These are phyloP conservation scores for Lotmaria passim DNA, from an alignment of 208 protist genomes.

Conservation along the genomic window DNA sequence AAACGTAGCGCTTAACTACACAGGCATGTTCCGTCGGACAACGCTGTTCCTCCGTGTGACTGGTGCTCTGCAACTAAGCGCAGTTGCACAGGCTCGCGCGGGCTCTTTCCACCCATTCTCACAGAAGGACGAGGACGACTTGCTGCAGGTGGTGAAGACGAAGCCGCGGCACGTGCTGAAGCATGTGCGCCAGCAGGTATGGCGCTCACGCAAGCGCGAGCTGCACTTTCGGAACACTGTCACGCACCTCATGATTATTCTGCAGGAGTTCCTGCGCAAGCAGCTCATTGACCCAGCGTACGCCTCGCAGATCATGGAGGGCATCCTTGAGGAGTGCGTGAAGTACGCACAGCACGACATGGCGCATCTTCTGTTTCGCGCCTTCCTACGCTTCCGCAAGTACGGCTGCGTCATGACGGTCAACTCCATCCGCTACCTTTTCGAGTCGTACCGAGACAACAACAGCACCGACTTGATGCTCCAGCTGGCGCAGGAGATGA, in stretches of 20 bases:
- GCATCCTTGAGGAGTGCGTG: constrained; percentile 87
- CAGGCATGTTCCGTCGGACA: constrained; percentile 20
- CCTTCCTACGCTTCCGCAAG: constrained; percentile 89
- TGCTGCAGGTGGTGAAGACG: constrained; percentile 82
- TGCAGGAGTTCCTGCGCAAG: constrained; percentile 91
- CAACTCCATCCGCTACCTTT: constrained; percentile 75
- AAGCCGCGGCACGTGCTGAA: constrained; percentile 89
- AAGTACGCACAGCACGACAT: constrained; percentile 89
- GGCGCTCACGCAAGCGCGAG: constrained; percentile 85
- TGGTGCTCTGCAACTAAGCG: constrained; percentile 12
- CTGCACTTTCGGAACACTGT: constrained; percentile 90
- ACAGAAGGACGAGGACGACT: constrained; percentile 85
- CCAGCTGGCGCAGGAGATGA: constrained; percentile 87
- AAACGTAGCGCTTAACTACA: background rate
- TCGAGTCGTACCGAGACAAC: constrained; percentile 88
- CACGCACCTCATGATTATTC: constrained; percentile 89
- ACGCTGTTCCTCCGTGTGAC: constrained; percentile 12
- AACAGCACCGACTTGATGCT: constrained; percentile 87
- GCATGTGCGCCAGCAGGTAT: constrained; percentile 88
- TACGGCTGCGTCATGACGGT: constrained; percentile 86
- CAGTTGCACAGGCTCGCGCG: constrained; percentile 7
- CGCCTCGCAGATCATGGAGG: constrained; percentile 89
- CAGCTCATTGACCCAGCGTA: constrained; percentile 80
- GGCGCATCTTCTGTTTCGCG: constrained; percentile 89
- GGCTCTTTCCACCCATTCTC: constrained; percentile 85